Conservation (phyloP, 306 rosid genomes). For the Sicyos baderoa region DNA sequence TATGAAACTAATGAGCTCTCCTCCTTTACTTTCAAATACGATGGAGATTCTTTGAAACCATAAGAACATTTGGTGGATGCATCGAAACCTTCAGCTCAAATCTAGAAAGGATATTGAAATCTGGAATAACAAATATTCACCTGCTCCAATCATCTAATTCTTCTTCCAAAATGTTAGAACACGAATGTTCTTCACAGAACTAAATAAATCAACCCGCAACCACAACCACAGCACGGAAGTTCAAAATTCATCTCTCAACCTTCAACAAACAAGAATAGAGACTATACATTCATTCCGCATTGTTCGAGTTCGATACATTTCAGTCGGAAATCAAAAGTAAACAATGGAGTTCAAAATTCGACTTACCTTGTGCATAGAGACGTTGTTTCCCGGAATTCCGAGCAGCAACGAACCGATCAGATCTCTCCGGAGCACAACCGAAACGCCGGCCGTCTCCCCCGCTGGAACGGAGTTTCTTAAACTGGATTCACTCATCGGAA, state of each 20-base stretch:
- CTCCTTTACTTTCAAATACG: not conserved
- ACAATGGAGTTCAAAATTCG: not conserved
- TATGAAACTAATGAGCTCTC: not conserved
- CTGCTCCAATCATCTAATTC: not conserved
- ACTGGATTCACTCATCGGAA: constrained; percentile 56
- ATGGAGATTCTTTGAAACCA: not conserved
- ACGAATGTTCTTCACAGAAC: not conserved
- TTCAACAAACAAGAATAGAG: not conserved
- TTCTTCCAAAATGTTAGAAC: not conserved
- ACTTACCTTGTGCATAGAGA: constrained; percentile 70
- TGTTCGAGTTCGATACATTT: not conserved
- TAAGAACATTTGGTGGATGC: not conserved
- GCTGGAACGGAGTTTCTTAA: constrained; percentile 16
- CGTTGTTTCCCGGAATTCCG: constrained; percentile 52
- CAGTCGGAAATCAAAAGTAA: not conserved
- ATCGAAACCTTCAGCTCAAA: not conserved
- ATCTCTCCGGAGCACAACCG: constrained; percentile 83
- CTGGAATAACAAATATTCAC: not conserved
- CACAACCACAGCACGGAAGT: not conserved
- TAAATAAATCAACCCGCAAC: not conserved
- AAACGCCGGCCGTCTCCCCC: constrained; percentile 33
- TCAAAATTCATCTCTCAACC: not conserved
- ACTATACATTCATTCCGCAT: not conserved
- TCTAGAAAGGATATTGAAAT: not conserved
- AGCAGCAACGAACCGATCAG: constrained; percentile 74